Evolutionary conservation across 1,284 basidiomycete species (phyloP), one percentile per base, ranked within the genome.

Genomic region (Moniliophthora roreri): DNA sequence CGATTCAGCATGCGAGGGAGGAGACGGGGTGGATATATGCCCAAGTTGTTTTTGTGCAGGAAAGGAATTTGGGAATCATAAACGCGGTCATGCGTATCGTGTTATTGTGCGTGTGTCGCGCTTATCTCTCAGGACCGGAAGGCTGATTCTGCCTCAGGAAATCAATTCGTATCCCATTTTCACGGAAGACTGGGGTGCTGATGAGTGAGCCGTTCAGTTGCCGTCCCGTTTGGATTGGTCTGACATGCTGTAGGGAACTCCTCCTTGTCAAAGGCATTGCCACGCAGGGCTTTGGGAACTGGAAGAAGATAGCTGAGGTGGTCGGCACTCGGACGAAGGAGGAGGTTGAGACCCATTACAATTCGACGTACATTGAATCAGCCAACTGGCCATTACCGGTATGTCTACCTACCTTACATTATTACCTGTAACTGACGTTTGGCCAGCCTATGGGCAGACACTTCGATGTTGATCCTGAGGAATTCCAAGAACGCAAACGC

Each of bases 101-200:
- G 89, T 99, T 51, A 90, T 98, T 58, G 94, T 95, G 70, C 52
- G 75, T 67, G 20, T 32, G 48, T 47, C 36, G 20, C 52, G 36
- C 24, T 54, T 55, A 42, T 24, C 21, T 11, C 38, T 45, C 26
- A 49, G 56, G 38, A 15, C 48, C 35, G 35, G 2, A 38, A 21
- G 28, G 34, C 44, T 39, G 36, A 47, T 32, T 44, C 13, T 52
- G 36, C 47, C 38, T 9, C 68, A 98, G 92, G 95, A 97, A 75
- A 83, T 97, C 63, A 92, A 96, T 67, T 93, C 94, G 7, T 94
- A 96, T 68, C 96, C 96, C 4, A 97, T 99, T 64, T 97, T 98
- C 64, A 83, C 86, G 11, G 86, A 91, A 56, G 94, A 97, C 66
- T 99, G 96, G 96, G 96, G 95, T 34, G 97, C 95, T 8, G 96